These are phyloP conservation scores for Cyclocybe cylindracea DNA, from an alignment of 768 basidiomycete species.

Conservation along the genomic window DNA sequence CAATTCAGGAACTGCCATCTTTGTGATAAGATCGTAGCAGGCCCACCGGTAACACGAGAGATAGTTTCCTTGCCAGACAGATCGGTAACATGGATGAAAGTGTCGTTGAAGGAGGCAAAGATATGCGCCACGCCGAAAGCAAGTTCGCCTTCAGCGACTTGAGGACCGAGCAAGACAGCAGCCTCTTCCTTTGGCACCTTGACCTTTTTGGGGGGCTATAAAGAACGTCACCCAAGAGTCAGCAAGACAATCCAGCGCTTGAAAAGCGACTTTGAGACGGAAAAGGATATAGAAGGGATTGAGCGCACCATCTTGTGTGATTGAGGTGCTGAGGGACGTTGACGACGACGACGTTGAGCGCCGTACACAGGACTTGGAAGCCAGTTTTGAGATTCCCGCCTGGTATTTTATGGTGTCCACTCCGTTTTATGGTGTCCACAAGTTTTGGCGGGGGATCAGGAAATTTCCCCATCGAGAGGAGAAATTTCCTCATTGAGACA, in stretches of 20 bases:
- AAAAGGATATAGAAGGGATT: slow-evolving; percentile 2
- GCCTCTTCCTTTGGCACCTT: slow-evolving; percentile 79
- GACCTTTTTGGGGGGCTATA: slow-evolving; percentile 81
- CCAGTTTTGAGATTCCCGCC: no score
- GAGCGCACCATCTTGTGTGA: no score
- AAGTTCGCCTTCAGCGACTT: slow-evolving; percentile 94
- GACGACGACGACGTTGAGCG: no score
- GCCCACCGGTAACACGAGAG: slow-evolving; percentile 92
- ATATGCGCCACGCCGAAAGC: slow-evolving; percentile 99
- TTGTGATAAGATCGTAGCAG: neutral
- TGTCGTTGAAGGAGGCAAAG: slow-evolving; percentile 99
- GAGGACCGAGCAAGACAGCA: slow-evolving; percentile 90
- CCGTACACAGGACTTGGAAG: no score
- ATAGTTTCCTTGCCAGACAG: slow-evolving; percentile 99
- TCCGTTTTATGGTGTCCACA: no score
- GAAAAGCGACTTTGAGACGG: slow-evolving; percentile 4
- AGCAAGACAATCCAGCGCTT: slow-evolving; percentile 51
- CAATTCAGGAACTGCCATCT: neutral
- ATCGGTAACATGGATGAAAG: slow-evolving; percentile 99
- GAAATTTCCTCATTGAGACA: no score
- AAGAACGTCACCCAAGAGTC: slow-evolving; percentile 46
- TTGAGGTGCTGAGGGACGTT: no score
- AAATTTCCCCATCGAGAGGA: no score
- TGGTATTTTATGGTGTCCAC: no score
- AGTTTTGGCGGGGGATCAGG: no score